Conservation (phyloP, 768 basidiomycete genomes). For the Rhizopogon vulgaris region DNA sequence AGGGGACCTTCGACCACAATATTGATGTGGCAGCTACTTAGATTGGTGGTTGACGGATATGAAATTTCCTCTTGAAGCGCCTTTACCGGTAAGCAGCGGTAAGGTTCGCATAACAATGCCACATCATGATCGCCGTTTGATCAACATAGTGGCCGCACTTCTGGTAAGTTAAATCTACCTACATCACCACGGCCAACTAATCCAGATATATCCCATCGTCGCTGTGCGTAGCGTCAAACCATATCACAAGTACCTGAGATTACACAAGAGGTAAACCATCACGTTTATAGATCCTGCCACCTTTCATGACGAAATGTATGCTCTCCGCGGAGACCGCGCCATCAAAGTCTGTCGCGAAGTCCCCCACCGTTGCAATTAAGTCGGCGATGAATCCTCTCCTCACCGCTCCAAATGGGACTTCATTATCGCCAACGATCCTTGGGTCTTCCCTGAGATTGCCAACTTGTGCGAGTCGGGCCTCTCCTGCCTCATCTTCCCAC, state of each 20-base stretch:
- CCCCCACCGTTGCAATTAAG: conserved; percentile 32
- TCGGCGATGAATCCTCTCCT: conserved; percentile 52
- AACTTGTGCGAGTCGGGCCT: conserved; percentile 19
- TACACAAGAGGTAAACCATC: conserved; percentile 22
- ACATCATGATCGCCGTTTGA: background rate
- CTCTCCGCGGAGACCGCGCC: conserved; percentile 39
- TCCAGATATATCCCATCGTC: background rate
- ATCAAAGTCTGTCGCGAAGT: conserved; percentile 33
- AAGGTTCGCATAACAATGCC: background rate
- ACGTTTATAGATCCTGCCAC: conserved; percentile 39
- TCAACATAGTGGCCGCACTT: background rate
- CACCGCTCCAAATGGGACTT: conserved; percentile 50
- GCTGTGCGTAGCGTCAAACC: background rate
- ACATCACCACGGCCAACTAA: background rate
- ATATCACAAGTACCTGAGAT: background rate
- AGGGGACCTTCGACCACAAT: no score
- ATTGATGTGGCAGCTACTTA: no score
- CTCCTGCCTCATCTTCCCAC: conserved; percentile 35
- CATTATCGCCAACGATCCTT: conserved; percentile 37
- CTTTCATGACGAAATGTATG: conserved; percentile 56
- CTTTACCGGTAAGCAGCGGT: background rate
- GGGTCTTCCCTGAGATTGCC: conserved; percentile 20
- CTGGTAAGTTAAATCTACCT: background rate
- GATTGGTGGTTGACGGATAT: no score
- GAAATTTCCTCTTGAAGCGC: no score